Percentiles rank a stretch among this genome's conserved stretches.
Evolutionary conservation across 805 yeast species (phyloP).

Genomic region (Candida vartiovaarae): DNA sequence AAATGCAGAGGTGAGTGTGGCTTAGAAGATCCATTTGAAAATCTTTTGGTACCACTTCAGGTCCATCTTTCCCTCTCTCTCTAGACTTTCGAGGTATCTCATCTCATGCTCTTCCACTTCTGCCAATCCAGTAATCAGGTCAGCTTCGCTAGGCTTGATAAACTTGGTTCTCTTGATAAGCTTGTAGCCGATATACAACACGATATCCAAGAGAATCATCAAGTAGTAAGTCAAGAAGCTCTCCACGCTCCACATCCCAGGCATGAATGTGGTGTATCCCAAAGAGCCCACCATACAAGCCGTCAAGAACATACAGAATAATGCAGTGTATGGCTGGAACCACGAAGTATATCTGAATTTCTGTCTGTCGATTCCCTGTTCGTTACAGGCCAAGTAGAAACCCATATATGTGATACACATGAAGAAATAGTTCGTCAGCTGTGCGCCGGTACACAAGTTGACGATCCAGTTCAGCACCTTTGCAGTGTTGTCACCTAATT

Average conservation of each 20-base stretch:
- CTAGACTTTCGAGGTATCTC: conserved; percentile 10
- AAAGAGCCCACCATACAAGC: conserved; percentile 46
- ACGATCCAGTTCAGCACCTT: conserved; percentile 65
- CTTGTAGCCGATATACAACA: conserved; percentile 43
- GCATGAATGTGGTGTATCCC: conserved; percentile 67
- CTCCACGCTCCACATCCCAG: conserved; percentile 59
- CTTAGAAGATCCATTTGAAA: neutral
- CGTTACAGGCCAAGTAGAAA: conserved; percentile 52
- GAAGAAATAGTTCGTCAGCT: conserved; percentile 50
- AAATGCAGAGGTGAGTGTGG: neutral
- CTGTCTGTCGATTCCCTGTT: conserved; percentile 38
- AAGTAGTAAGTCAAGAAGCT: conserved; percentile 63
- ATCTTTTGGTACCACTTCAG: neutral
- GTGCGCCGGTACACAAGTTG: conserved; percentile 62
- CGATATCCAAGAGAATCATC: conserved; percentile 55
- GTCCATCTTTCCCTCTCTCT: conserved; percentile 2
- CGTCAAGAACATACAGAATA: conserved; percentile 37
- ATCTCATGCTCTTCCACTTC: conserved; percentile 55
- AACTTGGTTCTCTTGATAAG: conserved; percentile 37
- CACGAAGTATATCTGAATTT: conserved; percentile 42
- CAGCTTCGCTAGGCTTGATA: conserved; percentile 41
- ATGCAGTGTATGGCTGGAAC: conserved; percentile 54
- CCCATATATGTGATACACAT: conserved; percentile 54
- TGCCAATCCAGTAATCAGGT: conserved; percentile 43
- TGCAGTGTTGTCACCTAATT: conserved; percentile 49